These are phyloP conservation scores for Lathyrus tuberosus DNA, from an alignment of 306 rosid species.

Conservation along the genomic window DNA sequence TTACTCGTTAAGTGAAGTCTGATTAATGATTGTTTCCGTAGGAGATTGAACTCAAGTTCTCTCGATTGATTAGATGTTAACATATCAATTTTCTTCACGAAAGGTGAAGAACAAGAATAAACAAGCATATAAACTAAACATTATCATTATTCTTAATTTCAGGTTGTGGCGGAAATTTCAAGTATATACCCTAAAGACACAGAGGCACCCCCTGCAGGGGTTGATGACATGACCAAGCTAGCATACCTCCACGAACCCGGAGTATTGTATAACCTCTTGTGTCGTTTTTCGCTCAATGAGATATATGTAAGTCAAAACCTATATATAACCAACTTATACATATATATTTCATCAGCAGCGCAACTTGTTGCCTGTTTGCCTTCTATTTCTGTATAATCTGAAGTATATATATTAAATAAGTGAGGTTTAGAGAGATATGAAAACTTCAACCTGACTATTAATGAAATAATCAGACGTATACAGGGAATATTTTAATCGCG, in stretches of 20 bases:
- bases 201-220: slow-evolving; percentile 90
- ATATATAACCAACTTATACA: neutral
- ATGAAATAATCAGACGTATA: slow-evolving; percentile 67
- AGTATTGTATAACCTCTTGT: slow-evolving; percentile 64
- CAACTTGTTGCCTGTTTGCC: too few species aligned
- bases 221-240: slow-evolving; percentile 90
- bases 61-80: too few species aligned
- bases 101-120: slow-evolving; percentile 1
- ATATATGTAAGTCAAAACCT: slow-evolving; percentile 69
- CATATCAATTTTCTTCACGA: too few species aligned
- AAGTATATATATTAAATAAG: too few species aligned
- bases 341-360: neutral
- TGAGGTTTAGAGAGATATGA: too few species aligned
- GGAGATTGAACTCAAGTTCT: too few species aligned
- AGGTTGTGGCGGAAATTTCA: slow-evolving; percentile 72
- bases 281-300: slow-evolving; percentile 79
- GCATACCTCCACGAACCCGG: slow-evolving; percentile 91
- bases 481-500: slow-evolving; percentile 85
- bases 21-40: too few species aligned
- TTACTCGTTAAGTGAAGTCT: neutral
- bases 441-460: slow-evolving; percentile 26
- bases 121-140: slow-evolving; percentile 30
- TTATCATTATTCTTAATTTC: slow-evolving; percentile 44
- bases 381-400: too few species aligned
- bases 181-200: slow-evolving; percentile 83